Percentiles rank a stretch among this genome's conserved stretches.
Conservation (phyloP, 768 basidiomycete genomes). For the Saitozyma sp. region DNA sequence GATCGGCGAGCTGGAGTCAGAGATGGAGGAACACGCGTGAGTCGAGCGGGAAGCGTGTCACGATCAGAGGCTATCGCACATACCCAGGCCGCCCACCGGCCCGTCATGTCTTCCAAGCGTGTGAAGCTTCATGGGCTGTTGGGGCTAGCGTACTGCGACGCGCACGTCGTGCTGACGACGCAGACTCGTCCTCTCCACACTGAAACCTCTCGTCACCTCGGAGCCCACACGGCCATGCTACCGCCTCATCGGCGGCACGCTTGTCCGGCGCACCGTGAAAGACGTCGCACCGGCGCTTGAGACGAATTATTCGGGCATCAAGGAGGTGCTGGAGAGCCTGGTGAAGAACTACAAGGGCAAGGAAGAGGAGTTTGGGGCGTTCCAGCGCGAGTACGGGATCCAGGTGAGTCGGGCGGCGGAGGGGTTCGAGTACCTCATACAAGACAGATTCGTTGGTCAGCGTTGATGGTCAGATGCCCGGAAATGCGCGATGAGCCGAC, state of each 20-base stretch:
- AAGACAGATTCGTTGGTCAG: too few relatives aligned
- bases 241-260: slow-evolving; percentile 88
- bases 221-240: slow-evolving; percentile 94
- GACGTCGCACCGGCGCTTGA: slow-evolving; percentile 88
- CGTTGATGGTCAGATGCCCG: too few relatives aligned
- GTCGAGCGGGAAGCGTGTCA: slow-evolving; percentile 40
- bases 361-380: slow-evolving; percentile 49
- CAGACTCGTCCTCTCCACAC: slow-evolving; percentile 83
- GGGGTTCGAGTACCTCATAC: too few relatives aligned
- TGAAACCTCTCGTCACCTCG: slow-evolving; percentile 75
- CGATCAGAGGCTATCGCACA: too few relatives aligned
- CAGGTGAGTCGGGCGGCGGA: slow-evolving; percentile 57
- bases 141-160: background rate
- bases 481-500: too few relatives aligned
- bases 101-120: background rate
- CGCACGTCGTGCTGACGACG: background rate
- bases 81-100: background rate
- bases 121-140: background rate
- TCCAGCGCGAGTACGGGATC: slow-evolving; percentile 52
- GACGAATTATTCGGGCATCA: slow-evolving; percentile 69
- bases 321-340: slow-evolving; percentile 72
- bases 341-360: slow-evolving; percentile 76
- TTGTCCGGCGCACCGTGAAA: slow-evolving; percentile 92
- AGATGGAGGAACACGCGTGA: slow-evolving; percentile 91
- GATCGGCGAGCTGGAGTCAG: slow-evolving; percentile 92